Percentiles rank a stretch among this genome's conserved stretches.
Conservation (phyloP, 768 basidiomycete genomes). For the Stropharia rugosoannulata region DNA sequence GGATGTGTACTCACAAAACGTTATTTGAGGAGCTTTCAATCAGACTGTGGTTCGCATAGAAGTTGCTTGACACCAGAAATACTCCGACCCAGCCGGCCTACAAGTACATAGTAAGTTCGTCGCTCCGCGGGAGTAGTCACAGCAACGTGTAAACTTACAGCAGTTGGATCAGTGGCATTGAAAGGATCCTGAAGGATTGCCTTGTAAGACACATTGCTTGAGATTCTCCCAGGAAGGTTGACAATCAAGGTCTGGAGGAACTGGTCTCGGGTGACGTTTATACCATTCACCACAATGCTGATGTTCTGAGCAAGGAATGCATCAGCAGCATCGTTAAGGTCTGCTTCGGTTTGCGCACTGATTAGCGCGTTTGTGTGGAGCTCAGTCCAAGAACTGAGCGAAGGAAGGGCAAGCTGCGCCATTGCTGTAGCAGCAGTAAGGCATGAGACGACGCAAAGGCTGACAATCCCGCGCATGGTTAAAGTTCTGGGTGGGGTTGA, state of each 20-base stretch:
- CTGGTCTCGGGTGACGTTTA: slow-evolving; percentile 5
- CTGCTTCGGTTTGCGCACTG: slow-evolving; percentile 4
- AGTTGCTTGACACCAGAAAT: slow-evolving; percentile 34
- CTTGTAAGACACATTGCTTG: slow-evolving; percentile 4
- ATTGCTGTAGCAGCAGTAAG: not conserved
- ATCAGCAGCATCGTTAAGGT: slow-evolving; percentile 7
- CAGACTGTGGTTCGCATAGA: slow-evolving; percentile 18
- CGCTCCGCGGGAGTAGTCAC: not conserved
- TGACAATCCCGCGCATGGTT: not conserved
- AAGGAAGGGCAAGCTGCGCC: slow-evolving; percentile 2
- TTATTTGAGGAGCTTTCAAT: slow-evolving; percentile 31
- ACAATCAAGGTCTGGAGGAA: slow-evolving; percentile 4
- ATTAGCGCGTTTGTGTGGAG: slow-evolving; percentile 4
- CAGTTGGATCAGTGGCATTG: slow-evolving; percentile 1
- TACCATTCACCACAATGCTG: slow-evolving; percentile 6
- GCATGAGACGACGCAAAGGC: not conserved
- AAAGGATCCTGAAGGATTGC: slow-evolving; percentile 10
- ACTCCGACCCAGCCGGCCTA: slow-evolving; percentile 27
- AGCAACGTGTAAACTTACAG: not conserved
- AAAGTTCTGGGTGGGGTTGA: too few species aligned
- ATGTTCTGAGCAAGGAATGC: slow-evolving; percentile 11
- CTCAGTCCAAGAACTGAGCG: not conserved
- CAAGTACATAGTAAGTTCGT: not conserved
- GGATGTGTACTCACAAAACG: slow-evolving; percentile 1
- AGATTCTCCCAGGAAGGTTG: not conserved